A percentile compares a stretch with the other conserved stretches of the same genome.
These are phyloP conservation scores for Isabelozyma rhagii DNA, from an alignment of 805 yeast genomes.

Conservation along the genomic window DNA sequence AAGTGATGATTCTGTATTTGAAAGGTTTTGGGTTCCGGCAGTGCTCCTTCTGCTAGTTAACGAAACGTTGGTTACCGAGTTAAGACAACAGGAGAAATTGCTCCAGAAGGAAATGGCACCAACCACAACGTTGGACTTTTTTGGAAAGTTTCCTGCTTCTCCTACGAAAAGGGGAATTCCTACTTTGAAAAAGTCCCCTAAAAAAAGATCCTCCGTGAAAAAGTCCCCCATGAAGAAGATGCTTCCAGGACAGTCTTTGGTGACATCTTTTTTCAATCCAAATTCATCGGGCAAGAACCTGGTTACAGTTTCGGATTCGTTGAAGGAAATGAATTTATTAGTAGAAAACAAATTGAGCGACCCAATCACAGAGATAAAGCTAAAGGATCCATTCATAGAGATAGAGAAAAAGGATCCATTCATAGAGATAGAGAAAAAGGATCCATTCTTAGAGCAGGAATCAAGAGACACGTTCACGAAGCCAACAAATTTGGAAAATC, in stretches of 20 bases:
- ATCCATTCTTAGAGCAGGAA: too few relatives aligned
- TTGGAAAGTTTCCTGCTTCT: slow-evolving; percentile 6
- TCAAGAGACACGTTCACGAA: too few relatives aligned
- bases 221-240: neutral
- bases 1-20: neutral
- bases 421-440: too few relatives aligned
- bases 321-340: too few relatives aligned
- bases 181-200: neutral
- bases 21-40: slow-evolving; percentile 18
- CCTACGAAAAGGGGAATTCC: slow-evolving; percentile 4
- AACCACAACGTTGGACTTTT: slow-evolving; percentile 21
- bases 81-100: slow-evolving; percentile 6
- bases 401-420: neutral
- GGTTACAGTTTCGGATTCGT: too few relatives aligned
- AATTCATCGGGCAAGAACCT: too few relatives aligned
- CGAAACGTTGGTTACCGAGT: slow-evolving; percentile 9
- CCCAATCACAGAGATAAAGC: too few relatives aligned
- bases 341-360: too few relatives aligned
- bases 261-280: neutral
- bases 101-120: slow-evolving; percentile 15
- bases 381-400: too few relatives aligned
- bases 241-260: neutral
- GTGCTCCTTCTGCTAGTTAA: slow-evolving; percentile 12
- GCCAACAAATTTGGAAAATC: too few relatives aligned
- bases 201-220: neutral